A percentile compares a stretch with the other conserved stretches of the same genome.
phyloP scores from a whole-genome alignment of 768 basidiomycete species.

The Floccularia luteovirens region DNA sequence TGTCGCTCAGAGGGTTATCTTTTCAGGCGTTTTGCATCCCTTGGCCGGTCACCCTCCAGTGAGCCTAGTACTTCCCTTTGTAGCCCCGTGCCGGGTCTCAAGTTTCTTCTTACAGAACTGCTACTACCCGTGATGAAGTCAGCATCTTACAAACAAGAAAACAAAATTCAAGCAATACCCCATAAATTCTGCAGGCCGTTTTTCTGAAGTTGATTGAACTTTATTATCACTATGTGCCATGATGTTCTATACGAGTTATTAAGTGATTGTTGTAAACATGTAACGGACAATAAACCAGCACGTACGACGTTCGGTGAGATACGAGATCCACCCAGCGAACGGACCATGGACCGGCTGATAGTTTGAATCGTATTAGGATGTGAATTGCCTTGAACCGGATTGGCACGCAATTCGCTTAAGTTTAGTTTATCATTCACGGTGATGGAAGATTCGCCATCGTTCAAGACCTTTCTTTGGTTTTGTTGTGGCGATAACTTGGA shows the following conservation, averaged over 20 bases:
- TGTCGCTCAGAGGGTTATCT: conserved; percentile 21
- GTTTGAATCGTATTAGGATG: conserved; percentile 10
- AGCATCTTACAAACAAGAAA: neutral
- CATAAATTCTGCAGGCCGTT: conserved; percentile 24
- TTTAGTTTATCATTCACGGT: conserved; percentile 9
- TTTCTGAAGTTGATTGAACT: conserved; percentile 18
- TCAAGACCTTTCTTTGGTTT: neutral
- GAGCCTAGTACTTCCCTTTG: conserved; percentile 25
- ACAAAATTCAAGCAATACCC: conserved; percentile 6
- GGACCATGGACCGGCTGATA: conserved; percentile 12
- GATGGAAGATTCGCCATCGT: conserved; percentile 2
- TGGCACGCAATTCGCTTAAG: neutral
- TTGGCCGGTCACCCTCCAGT: conserved; percentile 24
- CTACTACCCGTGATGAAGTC: conserved; percentile 13
- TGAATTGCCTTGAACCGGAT: conserved; percentile 8
- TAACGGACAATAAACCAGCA: conserved; percentile 2
- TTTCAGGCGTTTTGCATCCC: conserved; percentile 37
- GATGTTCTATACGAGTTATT: conserved; percentile 7
- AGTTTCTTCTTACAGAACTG: conserved; percentile 18
- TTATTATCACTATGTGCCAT: conserved; percentile 1
- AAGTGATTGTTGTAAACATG: neutral
- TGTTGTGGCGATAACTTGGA: conserved; percentile 5
- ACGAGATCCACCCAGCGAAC: conserved; percentile 40
- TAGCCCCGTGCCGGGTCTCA: conserved; percentile 29
- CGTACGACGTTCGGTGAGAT: conserved; percentile 39